Percentiles rank a stretch among this genome's conserved stretches.
These are phyloP conservation scores for Torrubiellomyces zombiae DNA, from an alignment of 2,329 filamentous ascomycete genomes.

Conservation along the genomic window DNA sequence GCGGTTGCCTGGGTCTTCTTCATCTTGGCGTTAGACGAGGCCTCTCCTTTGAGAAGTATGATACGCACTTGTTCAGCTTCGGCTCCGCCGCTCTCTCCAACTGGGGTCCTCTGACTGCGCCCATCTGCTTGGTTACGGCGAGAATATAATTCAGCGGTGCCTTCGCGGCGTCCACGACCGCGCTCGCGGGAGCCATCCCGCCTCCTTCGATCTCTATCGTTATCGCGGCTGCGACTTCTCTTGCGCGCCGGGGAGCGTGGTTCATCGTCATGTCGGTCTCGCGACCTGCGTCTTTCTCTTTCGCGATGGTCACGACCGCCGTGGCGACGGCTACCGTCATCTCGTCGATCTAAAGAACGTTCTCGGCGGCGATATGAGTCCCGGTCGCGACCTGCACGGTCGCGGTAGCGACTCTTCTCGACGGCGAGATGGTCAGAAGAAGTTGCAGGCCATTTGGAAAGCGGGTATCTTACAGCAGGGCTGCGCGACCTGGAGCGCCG, in stretches of 20 bases:
- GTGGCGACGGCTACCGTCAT: conserved; percentile 47
- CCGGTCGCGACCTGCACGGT: conserved; percentile 28
- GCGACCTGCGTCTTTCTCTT: conserved; percentile 47
- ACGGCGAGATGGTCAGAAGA: conserved; percentile 21
- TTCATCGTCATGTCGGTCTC: conserved; percentile 40
- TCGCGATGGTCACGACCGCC: conserved; percentile 37
- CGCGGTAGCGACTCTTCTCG: conserved; percentile 40
- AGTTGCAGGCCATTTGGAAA: conserved; percentile 8
- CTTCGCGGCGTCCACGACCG: conserved; percentile 46
- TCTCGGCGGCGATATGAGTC: conserved; percentile 50
- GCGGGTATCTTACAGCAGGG: conserved; percentile 36
- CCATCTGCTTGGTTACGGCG: conserved; percentile 51
- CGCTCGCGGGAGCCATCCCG: conserved; percentile 60
- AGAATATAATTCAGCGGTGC: conserved; percentile 52
- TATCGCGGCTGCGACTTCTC: conserved; percentile 48
- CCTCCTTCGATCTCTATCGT: conserved; percentile 46
- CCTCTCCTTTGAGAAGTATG: too few species aligned
- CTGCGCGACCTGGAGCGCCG: conserved; percentile 46
- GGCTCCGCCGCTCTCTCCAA: conserved; percentile 28
- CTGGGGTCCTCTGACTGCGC: conserved; percentile 32
- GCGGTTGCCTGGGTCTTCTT: conserved; percentile 35
- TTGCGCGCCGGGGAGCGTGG: conserved; percentile 42
- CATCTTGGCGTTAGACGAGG: conserved; percentile 9
- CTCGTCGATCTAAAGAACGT: conserved; percentile 49
- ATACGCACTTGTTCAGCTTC: conserved; percentile 41